Evolutionary conservation across 768 basidiomycete genomes (phyloP), one percentile per base, ranked within the genome.

Genomic region (Dictyophora rubrovolvata): DNA sequence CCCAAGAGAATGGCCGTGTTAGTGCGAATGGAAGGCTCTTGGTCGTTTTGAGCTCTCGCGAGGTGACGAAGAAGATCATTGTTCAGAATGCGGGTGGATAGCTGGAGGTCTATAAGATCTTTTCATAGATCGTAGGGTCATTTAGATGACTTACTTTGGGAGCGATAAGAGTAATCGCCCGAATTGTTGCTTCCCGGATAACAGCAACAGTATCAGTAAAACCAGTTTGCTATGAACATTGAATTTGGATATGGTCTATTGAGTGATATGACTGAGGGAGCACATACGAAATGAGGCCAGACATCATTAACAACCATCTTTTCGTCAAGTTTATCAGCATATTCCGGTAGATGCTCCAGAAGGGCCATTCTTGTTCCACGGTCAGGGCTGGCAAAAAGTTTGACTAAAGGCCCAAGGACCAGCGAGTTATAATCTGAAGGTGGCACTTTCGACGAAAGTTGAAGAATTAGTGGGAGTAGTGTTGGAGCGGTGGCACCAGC

Each of bases 1-100:
- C 94, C 95, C 59, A 99, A 83, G 3, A 98, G 81, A 64, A 99
- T 97, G 66, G 93, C 95, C 0, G 96, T 96, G 66, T 98, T 98
- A 16, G 96, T 98, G 50, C 96, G 82, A 65, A 98, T 97, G 5
- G 93, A 94, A 2, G 94, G 82, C 71, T 99, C 96, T 0, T 86
- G 77, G 67, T 98, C 96, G 35, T 79, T 83, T 73, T 99, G 96
- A 73, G 90, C 86, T 66, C 90, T 91, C 1, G 95, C 95, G 21
- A 99, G 80, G 62, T 89, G 80, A 1, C 95, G 86, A 11, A 99
- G 81, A 18, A 99, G 83, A 61, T 99, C 96, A 65, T 98, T 99
- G 72, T 99, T 99, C 37, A 98, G 77, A 42, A 97, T 82, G 1
- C 95, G 86, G 63, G 53, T 75, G 87, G 54, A 99, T 77, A 93